Base-by-base conservation (phyloP, 2,329 filamentous ascomycete species). In the Bertia moriformis region DNA sequence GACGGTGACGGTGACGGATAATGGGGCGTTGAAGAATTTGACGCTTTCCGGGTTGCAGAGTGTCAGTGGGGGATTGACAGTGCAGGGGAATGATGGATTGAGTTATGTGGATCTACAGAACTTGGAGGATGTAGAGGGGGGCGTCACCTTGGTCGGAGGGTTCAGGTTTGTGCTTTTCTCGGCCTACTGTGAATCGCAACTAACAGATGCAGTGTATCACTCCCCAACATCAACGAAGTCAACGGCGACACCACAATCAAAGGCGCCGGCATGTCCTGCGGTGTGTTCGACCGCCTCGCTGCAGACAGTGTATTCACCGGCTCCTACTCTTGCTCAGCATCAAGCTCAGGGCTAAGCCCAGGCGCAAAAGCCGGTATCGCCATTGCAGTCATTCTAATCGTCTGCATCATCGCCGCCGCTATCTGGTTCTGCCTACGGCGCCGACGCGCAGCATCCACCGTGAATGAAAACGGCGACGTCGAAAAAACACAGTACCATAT, bases 321-420 rank as follows among this genome's bases (percentile, higher is more conserved):
- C n/a, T 29, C 24, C 10, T 29, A 29, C 24, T 29, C 24, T 10
- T 29, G 24, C 24, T 10, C 24, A n/a, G n/a, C 24, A 10, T 29
- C 24, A 10, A 29, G 24, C 24, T 10, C 10, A 3, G 45, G 47
- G 14, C 41, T 48, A 15, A 42, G 42, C 39, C 37, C 41, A 12
- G 48, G 48, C 19, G 49, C 42, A 3, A 44, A 44, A 44, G 38
- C 38, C 20, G 48, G 48, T 14, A 42, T 51, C 15, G 47, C 40
- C 4, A 14, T 43, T 4, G 46, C 14, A 17, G 41, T 42, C 14
- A 39, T 39, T 4, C 41, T 39, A 3, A 40, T 33, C 3, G 37
- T 43, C 5, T 15, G 39, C 12, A 41, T 29, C 12, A 19, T 48
- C 4, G 41, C 33, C 15, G 2, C 60, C 24, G 1, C 20, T 24